Evolutionary conservation across 139 green algal species (phyloP).

Genomic region (Chlamydomonas sphaeroides): DNA sequence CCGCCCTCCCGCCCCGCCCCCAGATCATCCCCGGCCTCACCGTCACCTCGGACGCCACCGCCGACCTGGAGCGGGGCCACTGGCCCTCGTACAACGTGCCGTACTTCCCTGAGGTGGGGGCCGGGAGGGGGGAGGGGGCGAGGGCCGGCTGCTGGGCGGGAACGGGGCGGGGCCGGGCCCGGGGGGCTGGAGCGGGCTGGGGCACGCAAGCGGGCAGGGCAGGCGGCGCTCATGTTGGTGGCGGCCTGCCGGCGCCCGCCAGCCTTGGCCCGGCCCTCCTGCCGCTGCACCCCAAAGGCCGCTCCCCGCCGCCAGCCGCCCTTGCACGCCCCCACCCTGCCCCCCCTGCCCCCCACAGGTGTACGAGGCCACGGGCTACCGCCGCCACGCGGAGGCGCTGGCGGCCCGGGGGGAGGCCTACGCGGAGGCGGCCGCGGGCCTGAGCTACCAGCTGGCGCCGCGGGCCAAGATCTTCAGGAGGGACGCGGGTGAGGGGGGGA

Average conservation of each 20-base stretch:
- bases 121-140: slow-evolving; percentile 7
- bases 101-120: slow-evolving; percentile 65
- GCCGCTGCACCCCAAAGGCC: no score
- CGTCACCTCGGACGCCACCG: slow-evolving; percentile 16
- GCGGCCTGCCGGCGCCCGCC: no score
- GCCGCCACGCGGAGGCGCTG: slow-evolving; percentile 41
- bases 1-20: no score
- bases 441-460: slow-evolving; percentile 62
- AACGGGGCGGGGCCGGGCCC: no score
- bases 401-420: slow-evolving; percentile 53
- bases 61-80: slow-evolving; percentile 69
- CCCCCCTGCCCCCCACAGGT: slow-evolving; percentile 35
- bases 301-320: no score
- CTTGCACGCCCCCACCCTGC: no score
- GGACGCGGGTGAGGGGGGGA: slow-evolving; percentile 52
- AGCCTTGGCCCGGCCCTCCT: no score
- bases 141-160: no score
- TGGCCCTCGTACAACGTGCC: slow-evolving; percentile 84
- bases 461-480: slow-evolving; percentile 76
- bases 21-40: not conserved
- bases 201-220: no score
- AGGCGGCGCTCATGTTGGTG: no score
- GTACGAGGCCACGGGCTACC: slow-evolving; percentile 70
- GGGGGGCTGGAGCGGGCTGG: no score
- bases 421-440: slow-evolving; percentile 19